phyloP scores from a whole-genome alignment of 768 basidiomycete genomes.

The Tylopilus plumbeoviolaceoides region DNA sequence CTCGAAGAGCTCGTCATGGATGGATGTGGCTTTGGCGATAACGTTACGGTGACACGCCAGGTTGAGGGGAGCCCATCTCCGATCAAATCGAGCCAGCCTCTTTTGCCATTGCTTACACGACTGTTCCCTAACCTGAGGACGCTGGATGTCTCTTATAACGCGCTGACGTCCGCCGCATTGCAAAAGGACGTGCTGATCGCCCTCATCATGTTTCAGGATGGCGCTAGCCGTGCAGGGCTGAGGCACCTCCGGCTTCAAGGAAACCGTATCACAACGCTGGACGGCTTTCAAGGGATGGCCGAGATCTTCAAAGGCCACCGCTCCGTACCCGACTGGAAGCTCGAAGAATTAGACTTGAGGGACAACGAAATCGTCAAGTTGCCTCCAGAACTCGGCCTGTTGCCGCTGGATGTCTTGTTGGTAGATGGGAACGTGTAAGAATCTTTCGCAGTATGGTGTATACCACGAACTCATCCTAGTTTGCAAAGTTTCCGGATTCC shows the following conservation, averaged over 20 bases:
- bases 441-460: neutral
- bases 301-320: slow-evolving; percentile 62
- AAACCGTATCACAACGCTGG: slow-evolving; percentile 58
- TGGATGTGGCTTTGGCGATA: slow-evolving; percentile 65
- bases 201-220: slow-evolving; percentile 43
- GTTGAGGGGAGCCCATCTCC: slow-evolving; percentile 32
- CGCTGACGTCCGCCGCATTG: slow-evolving; percentile 52
- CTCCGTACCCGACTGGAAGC: slow-evolving; percentile 61
- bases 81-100: slow-evolving; percentile 46
- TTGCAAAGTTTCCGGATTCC: slow-evolving; percentile 71
- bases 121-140: slow-evolving; percentile 69
- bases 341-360: slow-evolving; percentile 79
- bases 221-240: slow-evolving; percentile 47
- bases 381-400: slow-evolving; percentile 63
- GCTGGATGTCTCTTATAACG: slow-evolving; percentile 76
- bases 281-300: slow-evolving; percentile 61
- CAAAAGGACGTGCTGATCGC: slow-evolving; percentile 42
- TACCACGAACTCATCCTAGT: neutral
- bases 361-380: slow-evolving; percentile 77
- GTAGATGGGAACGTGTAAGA: slow-evolving; percentile 84
- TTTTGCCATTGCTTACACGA: slow-evolving; percentile 55
- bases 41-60: slow-evolving; percentile 44
- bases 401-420: slow-evolving; percentile 76
- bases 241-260: slow-evolving; percentile 65
- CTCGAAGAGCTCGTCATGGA: slow-evolving; percentile 75